Percentiles rank a stretch among this genome's conserved stretches.
These are phyloP conservation scores for Zygosaccharomyces sapae DNA, from an alignment of 1,139 yeast species.

Conservation along the genomic window DNA sequence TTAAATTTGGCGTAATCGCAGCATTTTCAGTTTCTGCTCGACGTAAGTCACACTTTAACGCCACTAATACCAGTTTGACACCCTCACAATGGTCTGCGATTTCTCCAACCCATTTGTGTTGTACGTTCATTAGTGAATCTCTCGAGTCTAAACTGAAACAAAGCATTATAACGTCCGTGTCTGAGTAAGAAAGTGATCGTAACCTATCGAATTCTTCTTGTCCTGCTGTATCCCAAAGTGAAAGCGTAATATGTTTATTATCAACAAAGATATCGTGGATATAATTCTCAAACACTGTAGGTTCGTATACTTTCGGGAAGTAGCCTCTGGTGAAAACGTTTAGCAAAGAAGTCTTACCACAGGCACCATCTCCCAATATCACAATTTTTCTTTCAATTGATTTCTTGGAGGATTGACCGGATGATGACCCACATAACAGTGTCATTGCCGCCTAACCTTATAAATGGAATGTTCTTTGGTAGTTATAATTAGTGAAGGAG, in stretches of 20 bases:
- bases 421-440: conserved; percentile 32
- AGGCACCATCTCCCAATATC: conserved; percentile 96
- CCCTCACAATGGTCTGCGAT: conserved; percentile 97
- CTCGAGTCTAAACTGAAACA: conserved; percentile 93
- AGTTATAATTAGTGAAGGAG: too few relatives aligned
- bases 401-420: conserved; percentile 26
- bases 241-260: conserved; percentile 85
- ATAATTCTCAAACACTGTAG: conserved; percentile 95
- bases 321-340: conserved; percentile 96
- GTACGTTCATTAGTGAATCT: conserved; percentile 92
- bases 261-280: conserved; percentile 96
- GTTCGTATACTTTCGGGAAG: conserved; percentile 97
- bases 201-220: conserved; percentile 96
- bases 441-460: conserved; percentile 17
- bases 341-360: conserved; percentile 84
- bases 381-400: conserved; percentile 85
- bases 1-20: conserved; percentile 33
- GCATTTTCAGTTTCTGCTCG: conserved; percentile 43
- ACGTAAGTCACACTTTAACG: conserved; percentile 90
- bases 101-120: conserved; percentile 94
- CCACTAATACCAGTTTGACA: conserved; percentile 87
- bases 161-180: conserved; percentile 94
- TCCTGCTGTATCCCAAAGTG: conserved; percentile 98
- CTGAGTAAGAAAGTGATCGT: conserved; percentile 85
- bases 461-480: too few relatives aligned